phyloP scores from a whole-genome alignment of 2,329 filamentous ascomycete genomes.

The Exutisphaerella laricina region DNA sequence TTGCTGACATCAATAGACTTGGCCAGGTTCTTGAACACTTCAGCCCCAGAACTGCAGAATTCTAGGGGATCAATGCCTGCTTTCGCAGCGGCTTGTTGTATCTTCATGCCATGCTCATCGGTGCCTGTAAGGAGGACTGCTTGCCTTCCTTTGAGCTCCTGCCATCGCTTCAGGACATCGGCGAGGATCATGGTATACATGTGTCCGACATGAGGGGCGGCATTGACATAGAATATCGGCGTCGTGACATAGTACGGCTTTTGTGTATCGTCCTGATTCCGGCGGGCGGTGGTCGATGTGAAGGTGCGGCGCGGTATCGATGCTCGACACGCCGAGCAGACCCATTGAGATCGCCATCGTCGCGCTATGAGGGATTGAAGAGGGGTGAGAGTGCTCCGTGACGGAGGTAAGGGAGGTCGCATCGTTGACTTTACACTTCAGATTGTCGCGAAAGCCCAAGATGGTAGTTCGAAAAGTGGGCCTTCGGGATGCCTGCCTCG shows the following conservation, averaged over 20 bases:
- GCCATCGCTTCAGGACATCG: constrained; percentile 90
- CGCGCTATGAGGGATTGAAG: constrained; percentile 31
- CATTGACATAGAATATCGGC: constrained; percentile 99
- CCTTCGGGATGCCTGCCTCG: constrained; percentile 4
- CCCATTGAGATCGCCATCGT: constrained; percentile 35
- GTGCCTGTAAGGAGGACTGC: constrained; percentile 84
- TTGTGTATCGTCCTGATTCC: constrained; percentile 8
- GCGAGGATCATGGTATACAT: constrained; percentile 87
- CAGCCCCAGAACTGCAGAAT: constrained; percentile 83
- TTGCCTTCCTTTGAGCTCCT: constrained; percentile 63
- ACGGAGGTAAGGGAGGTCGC: constrained; percentile 7
- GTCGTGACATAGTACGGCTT: constrained; percentile 96
- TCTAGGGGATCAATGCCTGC: constrained; percentile 67
- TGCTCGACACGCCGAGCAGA: constrained; percentile 16
- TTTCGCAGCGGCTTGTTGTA: constrained; percentile 75
- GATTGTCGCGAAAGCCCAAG: not conserved
- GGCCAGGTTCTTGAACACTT: constrained; percentile 73
- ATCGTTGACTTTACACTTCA: constrained; percentile 8
- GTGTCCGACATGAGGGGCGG: constrained; percentile 90
- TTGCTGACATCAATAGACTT: constrained; percentile 63
- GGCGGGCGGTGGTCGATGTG: constrained; percentile 9
- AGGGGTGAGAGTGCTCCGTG: constrained; percentile 24
- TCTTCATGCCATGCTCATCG: constrained; percentile 97
- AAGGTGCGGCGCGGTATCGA: constrained; percentile 15
- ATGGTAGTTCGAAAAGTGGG: not conserved